Evolutionary conservation across 305 asterid species (phyloP).

Genomic region (Rubia tinctorum): DNA sequence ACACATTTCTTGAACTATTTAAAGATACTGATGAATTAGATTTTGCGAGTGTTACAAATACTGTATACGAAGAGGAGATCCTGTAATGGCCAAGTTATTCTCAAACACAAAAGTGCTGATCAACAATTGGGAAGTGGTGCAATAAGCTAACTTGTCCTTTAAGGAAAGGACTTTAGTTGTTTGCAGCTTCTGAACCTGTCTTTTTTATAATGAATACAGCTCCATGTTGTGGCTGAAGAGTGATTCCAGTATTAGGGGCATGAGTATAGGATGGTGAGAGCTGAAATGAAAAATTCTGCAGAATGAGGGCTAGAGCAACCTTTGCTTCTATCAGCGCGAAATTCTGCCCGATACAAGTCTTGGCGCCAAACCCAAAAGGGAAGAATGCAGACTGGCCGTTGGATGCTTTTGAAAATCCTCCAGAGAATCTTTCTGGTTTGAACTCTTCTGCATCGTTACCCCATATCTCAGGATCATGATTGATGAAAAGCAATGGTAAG

Average conservation of each 20-base stretch:
- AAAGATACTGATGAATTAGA: neutral
- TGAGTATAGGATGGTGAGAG: conserved; percentile 49
- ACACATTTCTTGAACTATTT: neutral
- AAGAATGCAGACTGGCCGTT: conserved; percentile 40
- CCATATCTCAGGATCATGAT: conserved; percentile 50
- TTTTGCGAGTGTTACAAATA: neutral
- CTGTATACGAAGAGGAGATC: neutral
- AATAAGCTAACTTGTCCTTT: neutral
- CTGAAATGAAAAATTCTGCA: conserved; percentile 38
- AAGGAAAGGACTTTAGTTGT: neutral
- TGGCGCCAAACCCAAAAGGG: conserved; percentile 65
- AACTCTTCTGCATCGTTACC: conserved; percentile 49
- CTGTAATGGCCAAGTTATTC: neutral
- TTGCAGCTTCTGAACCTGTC: conserved; percentile 7
- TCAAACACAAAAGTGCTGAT: neutral
- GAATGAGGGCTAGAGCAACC: conserved; percentile 37
- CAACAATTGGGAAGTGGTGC: neutral
- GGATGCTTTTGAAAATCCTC: conserved; percentile 45
- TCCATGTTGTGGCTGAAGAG: conserved; percentile 60
- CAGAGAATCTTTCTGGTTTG: conserved; percentile 48
- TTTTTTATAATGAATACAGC: conserved; percentile 34
- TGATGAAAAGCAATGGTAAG: conserved; percentile 35
- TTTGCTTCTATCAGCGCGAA: conserved; percentile 49
- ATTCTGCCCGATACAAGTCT: conserved; percentile 50
- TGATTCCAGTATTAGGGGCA: conserved; percentile 47